phyloP scores from a whole-genome alignment of 2,329 filamentous ascomycete species.

The Thielaviopsis populi region DNA sequence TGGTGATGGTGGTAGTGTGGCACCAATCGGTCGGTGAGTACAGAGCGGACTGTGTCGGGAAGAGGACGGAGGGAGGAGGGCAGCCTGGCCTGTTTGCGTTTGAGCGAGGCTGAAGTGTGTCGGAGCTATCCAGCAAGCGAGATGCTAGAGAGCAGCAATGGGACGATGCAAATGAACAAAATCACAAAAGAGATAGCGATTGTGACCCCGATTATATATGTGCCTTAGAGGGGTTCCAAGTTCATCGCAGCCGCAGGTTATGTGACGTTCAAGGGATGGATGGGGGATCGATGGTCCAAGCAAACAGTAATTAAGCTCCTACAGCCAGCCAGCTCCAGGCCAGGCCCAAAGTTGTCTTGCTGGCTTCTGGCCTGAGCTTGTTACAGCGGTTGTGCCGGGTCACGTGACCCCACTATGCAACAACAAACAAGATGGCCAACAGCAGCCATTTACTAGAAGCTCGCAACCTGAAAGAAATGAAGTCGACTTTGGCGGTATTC shows the following conservation, averaged over 20 bases:
- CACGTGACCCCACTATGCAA: neutral
- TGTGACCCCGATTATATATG: neutral
- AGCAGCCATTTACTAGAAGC: neutral
- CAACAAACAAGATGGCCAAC: neutral
- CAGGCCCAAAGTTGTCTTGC: slow-evolving; percentile 8
- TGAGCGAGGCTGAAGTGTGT: neutral
- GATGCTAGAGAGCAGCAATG: neutral
- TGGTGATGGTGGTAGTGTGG: neutral
- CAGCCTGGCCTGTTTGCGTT: neutral
- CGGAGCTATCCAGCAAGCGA: neutral
- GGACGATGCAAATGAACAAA: neutral
- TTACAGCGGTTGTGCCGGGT: neutral
- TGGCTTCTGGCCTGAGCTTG: slow-evolving; percentile 13
- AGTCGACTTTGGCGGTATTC: neutral
- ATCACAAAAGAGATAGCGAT: neutral
- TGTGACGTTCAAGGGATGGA: slow-evolving; percentile 9
- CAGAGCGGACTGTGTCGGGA: neutral
- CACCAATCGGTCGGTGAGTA: neutral
- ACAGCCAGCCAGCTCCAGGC: neutral
- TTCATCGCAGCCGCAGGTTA: neutral
- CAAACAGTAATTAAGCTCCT: neutral
- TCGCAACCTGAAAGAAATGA: neutral
- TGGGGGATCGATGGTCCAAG: neutral
- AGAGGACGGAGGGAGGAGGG: neutral
- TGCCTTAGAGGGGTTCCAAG: neutral